phyloP scores from a whole-genome alignment of 2,329 filamentous ascomycete genomes.

The Incumbomyces delicatus region DNA sequence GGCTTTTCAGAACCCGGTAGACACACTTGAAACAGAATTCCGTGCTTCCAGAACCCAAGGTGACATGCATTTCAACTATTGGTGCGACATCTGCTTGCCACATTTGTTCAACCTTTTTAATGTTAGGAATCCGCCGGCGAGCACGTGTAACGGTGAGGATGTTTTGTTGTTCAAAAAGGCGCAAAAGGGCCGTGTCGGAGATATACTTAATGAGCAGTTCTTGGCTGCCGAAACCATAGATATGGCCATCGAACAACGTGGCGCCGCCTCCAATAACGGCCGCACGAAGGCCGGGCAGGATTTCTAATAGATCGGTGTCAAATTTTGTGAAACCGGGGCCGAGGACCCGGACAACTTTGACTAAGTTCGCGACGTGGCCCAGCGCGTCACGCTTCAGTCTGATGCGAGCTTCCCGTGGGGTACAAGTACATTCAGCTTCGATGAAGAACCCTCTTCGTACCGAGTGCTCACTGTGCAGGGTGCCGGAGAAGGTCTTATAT shows the following conservation, averaged over 20 bases:
- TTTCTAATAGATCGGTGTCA: not conserved
- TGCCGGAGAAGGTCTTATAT: not conserved
- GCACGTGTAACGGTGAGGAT: not conserved
- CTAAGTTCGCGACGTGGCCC: not conserved
- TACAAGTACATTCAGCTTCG: not conserved
- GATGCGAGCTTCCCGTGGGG: not conserved
- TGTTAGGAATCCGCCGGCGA: not conserved
- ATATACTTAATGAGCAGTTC: not conserved
- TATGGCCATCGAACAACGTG: not conserved
- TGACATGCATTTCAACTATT: not conserved
- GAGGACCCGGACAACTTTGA: not conserved
- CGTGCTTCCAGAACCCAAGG: not conserved
- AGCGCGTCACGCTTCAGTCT: not conserved
- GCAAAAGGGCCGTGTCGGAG: not conserved
- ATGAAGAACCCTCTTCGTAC: not conserved
- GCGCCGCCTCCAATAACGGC: not conserved
- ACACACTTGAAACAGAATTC: not conserved
- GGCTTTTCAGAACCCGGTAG: not conserved
- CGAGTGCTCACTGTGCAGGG: not conserved
- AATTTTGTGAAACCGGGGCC: not conserved
- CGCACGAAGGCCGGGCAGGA: not conserved
- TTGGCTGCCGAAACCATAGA: not conserved
- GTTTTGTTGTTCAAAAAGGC: not conserved
- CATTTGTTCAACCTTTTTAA: not conserved
- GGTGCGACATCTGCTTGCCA: not conserved